Percentiles rank a stretch among this genome's conserved stretches.
phyloP scores from a whole-genome alignment of 805 yeast genomes.

The Teunomyces panamensis region DNA sequence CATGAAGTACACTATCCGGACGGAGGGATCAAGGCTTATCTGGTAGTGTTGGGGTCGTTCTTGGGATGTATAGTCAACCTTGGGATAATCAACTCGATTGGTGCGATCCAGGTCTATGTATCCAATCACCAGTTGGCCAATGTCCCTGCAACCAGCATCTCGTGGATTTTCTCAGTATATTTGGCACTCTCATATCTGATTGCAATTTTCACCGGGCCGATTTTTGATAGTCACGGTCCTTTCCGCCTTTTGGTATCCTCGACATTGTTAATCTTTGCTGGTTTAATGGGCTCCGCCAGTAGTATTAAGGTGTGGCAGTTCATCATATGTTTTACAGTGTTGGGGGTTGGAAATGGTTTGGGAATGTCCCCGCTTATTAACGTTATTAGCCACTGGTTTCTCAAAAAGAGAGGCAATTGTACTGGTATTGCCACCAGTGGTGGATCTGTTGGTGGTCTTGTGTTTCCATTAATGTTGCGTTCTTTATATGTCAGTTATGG shows the following conservation, averaged over 20 bases:
- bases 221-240: constrained; percentile 64
- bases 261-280: constrained; percentile 41
- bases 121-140: constrained; percentile 51
- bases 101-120: constrained; percentile 62
- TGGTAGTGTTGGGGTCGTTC: constrained; percentile 56
- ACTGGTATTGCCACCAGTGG: constrained; percentile 57
- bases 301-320: constrained; percentile 57
- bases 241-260: constrained; percentile 41
- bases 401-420: constrained; percentile 55
- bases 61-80: constrained; percentile 52
- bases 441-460: constrained; percentile 20
- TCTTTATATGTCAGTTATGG: constrained; percentile 15
- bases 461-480: constrained; percentile 18
- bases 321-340: constrained; percentile 52
- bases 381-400: constrained; percentile 66
- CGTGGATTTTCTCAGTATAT: constrained; percentile 66
- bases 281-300: constrained; percentile 56
- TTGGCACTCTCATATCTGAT: constrained; percentile 47
- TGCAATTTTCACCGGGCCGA: constrained; percentile 53
- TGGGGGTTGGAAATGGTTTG: constrained; percentile 60
- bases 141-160: constrained; percentile 44
- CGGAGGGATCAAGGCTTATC: constrained; percentile 58
- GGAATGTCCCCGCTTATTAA: constrained; percentile 61
- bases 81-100: constrained; percentile 57
- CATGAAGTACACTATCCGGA: constrained; percentile 41